Base-by-base conservation (phyloP, 2,329 filamentous ascomycete genomes). In the Graphilbum sp. region DNA sequence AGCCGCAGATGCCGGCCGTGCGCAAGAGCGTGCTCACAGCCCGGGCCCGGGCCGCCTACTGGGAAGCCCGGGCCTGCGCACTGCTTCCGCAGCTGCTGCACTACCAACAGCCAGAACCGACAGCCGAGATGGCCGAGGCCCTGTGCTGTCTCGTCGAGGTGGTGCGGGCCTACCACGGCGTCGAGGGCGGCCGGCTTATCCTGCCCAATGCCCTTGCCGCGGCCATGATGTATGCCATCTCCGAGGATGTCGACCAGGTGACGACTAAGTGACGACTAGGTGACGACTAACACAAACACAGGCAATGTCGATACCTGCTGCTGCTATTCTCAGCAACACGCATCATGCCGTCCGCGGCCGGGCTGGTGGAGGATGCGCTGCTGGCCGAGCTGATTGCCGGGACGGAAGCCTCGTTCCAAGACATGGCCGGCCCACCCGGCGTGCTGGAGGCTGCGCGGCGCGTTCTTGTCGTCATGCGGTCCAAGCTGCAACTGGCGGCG, bases 301-400 rank as follows among this genome's bases (percentile, higher is more conserved):
- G 45, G 16, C 45, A 47, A 45, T 45, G 43, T 27, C 45, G 45
- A 1, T 44, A 45, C 17, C 23, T 47, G 37, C 31, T 47, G 10
- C 29, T 47, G 2, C 37, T 47, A 5, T 47, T 41, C 34, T 40
- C 43, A 2, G 43, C 40, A 2, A 41, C 41, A 15, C 41, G 43
- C 21, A 29, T 32, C 1, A 13, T 41, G 15, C 39, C 38, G 3
- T 21, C 17, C 0, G 38, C 42, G 15, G 36, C 30, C 4, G 32
- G 33, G 3, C 24, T 38, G 23, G 25, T 42, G 0, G 25, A 32
- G 16, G 37, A 45, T n/a, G 23, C 23, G 2, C 10, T 36, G 23
- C 23, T 47, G 4, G 21, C n/a, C 2, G 32, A 44, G 34, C 42
- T 47, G 3, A 33, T 47, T 19, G 11, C 18, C 3, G 34, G 27